A percentile compares a stretch with the other conserved stretches of the same genome.
Conservation (phyloP, 306 rosid genomes). For the Quercus wislizeni region DNA sequence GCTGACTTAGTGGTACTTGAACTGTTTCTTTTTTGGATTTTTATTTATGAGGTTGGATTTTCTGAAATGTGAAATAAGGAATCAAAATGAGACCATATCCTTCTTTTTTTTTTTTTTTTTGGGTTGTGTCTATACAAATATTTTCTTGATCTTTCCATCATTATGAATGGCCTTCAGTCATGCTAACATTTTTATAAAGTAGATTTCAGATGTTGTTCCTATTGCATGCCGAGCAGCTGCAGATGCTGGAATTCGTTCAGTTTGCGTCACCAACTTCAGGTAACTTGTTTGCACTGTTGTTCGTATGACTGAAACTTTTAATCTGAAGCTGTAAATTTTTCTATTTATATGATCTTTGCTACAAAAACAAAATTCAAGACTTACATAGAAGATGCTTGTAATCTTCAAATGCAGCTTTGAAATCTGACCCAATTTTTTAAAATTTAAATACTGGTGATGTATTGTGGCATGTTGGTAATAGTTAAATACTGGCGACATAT, state of each 20-base stretch:
- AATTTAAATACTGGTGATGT: too few relatives aligned
- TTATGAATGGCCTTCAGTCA: too few relatives aligned
- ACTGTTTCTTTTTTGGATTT: conserved; percentile 7
- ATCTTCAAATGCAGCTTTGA: too few relatives aligned
- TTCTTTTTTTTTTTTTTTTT: neutral
- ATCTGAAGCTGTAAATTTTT: neutral
- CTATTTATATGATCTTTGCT: too few relatives aligned
- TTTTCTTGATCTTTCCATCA: too few relatives aligned
- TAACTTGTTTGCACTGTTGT: conserved; percentile 2
- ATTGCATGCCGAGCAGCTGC: conserved; percentile 97
- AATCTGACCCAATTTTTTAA: too few relatives aligned
- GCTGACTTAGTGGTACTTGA: conserved; percentile 87
- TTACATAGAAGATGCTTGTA: too few relatives aligned
- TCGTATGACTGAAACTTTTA: neutral
- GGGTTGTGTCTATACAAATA: neutral
- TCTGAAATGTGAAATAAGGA: neutral
- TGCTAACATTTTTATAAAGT: conserved; percentile 18
- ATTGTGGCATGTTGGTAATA: too few relatives aligned
- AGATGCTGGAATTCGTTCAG: conserved; percentile 95
- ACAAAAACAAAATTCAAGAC: too few relatives aligned
- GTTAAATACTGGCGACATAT: too few relatives aligned
- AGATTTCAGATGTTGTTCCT: conserved; percentile 98
- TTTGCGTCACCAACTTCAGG: conserved; percentile 98
- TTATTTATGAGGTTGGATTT: neutral
- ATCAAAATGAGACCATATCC: too few relatives aligned